Evolutionary conservation across 805 yeast species (phyloP).

Genomic region (Candida xyloterini): DNA sequence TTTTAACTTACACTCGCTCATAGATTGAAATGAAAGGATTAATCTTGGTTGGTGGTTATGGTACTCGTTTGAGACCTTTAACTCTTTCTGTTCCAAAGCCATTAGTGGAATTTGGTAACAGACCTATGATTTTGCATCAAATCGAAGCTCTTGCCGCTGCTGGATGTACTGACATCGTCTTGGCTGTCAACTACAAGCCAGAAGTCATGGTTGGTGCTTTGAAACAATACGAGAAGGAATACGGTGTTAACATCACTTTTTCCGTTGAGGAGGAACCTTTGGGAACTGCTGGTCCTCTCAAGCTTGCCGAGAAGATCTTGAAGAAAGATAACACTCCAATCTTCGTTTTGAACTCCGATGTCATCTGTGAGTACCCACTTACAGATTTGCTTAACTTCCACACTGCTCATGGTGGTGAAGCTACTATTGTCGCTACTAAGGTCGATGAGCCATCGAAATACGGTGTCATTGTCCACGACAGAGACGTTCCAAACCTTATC

Average conservation of each 20-base stretch:
- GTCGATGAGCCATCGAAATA: slow-evolving; percentile 99
- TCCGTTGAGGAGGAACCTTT: slow-evolving; percentile 99
- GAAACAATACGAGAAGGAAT: slow-evolving; percentile 89
- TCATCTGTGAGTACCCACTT: slow-evolving; percentile 98
- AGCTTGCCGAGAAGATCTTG: slow-evolving; percentile 90
- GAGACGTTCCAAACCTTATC: slow-evolving; percentile 90
- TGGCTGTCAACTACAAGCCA: slow-evolving; percentile 99
- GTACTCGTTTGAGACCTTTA: slow-evolving; percentile 99
- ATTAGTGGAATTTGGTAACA: slow-evolving; percentile 95
- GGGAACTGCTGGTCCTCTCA: slow-evolving; percentile 99
- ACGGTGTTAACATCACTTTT: slow-evolving; percentile 93
- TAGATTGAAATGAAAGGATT: slow-evolving; percentile 75
- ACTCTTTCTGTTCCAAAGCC: slow-evolving; percentile 96
- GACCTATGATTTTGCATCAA: slow-evolving; percentile 98
- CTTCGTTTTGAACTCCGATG: slow-evolving; percentile 97
- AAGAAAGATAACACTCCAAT: slow-evolving; percentile 95
- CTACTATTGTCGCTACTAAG: slow-evolving; percentile 98
- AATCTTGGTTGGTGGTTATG: slow-evolving; percentile 99
- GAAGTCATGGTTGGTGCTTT: slow-evolving; percentile 97
- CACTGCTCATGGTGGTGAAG: slow-evolving; percentile 92
- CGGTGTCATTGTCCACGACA: slow-evolving; percentile 98
- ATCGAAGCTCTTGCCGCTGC: slow-evolving; percentile 97
- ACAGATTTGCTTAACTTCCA: slow-evolving; percentile 90
- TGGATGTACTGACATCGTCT: slow-evolving; percentile 97
- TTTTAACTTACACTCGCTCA: slow-evolving; percentile 13